A percentile compares a stretch with the other conserved stretches of the same genome.
Evolutionary conservation across 495 filamentous ascomycete species (phyloP).

Genomic region (Acidiella bohemica): DNA sequence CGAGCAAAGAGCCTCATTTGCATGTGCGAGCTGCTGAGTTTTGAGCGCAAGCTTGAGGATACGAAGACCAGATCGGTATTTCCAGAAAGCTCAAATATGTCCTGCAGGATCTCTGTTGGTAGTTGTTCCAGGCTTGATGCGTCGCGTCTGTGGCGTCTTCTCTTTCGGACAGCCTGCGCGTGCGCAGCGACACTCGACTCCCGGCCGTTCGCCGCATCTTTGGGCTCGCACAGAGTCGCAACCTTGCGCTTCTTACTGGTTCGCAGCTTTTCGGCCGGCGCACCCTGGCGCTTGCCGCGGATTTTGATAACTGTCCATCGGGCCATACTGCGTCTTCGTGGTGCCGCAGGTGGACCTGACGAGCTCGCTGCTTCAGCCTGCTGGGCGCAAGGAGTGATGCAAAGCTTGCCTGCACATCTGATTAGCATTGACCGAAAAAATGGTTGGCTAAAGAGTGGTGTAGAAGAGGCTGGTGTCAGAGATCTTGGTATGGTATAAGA

Average conservation of each 20-base stretch:
- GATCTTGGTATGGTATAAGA: constrained; percentile 17
- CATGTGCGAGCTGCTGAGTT: constrained; percentile 9
- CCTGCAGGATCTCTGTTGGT: constrained; percentile 17
- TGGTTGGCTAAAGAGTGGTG: too few relatives aligned
- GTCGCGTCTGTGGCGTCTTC: neutral
- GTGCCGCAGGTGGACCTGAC: too few relatives aligned
- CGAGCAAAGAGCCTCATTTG: constrained; percentile 5
- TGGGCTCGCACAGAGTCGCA: too few relatives aligned
- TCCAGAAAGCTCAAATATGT: constrained; percentile 8
- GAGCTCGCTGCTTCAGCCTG: too few relatives aligned
- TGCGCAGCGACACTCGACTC: too few relatives aligned
- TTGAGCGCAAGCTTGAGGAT: neutral
- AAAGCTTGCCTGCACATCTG: constrained; percentile 6
- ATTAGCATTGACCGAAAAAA: too few relatives aligned
- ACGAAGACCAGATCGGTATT: constrained; percentile 13
- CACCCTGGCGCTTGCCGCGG: too few relatives aligned
- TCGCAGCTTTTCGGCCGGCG: too few relatives aligned
- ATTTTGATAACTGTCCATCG: neutral
- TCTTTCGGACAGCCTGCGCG: neutral
- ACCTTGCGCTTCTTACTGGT: too few relatives aligned
- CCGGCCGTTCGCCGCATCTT: too few relatives aligned
- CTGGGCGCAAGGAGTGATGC: neutral
- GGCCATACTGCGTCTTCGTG: too few relatives aligned
- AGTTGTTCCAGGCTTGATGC: constrained; percentile 15
- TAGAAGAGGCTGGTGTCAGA: constrained; percentile 5